Conservation (phyloP, 306 rosid genomes). For the Quercus agrifolia region DNA sequence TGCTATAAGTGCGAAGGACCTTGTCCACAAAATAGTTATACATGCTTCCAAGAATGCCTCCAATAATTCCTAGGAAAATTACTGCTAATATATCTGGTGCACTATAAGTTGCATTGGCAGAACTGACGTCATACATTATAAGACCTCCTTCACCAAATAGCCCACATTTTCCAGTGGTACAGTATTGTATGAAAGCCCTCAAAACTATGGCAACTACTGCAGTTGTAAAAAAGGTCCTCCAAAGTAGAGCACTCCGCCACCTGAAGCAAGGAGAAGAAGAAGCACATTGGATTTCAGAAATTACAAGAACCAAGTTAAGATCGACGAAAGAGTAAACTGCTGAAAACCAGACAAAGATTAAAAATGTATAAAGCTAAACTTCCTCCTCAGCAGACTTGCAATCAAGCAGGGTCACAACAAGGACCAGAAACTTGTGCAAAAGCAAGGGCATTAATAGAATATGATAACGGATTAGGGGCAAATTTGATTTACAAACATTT, state of each 20-base stretch:
- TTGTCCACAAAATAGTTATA: constrained; percentile 80
- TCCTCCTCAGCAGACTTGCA: not conserved
- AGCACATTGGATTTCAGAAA: constrained; percentile 5
- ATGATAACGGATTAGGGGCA: not conserved
- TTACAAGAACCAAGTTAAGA: not conserved
- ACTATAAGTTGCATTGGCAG: constrained; percentile 37
- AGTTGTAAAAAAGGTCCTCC: constrained; percentile 91
- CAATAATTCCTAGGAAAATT: constrained; percentile 57
- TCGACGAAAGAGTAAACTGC: not conserved
- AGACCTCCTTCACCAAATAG: constrained; percentile 90
- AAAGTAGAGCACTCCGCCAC: constrained; percentile 96
- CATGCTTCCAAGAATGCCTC: constrained; percentile 82
- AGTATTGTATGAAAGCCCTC: constrained; percentile 56
- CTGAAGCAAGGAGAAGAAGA: constrained; percentile 28
- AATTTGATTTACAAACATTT: not conserved
- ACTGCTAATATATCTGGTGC: constrained; percentile 52
- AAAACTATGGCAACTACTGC: constrained; percentile 86
- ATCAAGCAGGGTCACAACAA: not conserved
- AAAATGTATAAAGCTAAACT: not conserved
- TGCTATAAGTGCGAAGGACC: constrained; percentile 82
- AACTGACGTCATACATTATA: constrained; percentile 63
- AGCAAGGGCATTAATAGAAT: not conserved
- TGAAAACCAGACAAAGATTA: not conserved
- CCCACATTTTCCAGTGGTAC: constrained; percentile 76
- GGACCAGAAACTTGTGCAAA: not conserved